Base-by-base conservation (phyloP, 2,329 filamentous ascomycete genomes). In the Talaromyces sp. region DNA sequence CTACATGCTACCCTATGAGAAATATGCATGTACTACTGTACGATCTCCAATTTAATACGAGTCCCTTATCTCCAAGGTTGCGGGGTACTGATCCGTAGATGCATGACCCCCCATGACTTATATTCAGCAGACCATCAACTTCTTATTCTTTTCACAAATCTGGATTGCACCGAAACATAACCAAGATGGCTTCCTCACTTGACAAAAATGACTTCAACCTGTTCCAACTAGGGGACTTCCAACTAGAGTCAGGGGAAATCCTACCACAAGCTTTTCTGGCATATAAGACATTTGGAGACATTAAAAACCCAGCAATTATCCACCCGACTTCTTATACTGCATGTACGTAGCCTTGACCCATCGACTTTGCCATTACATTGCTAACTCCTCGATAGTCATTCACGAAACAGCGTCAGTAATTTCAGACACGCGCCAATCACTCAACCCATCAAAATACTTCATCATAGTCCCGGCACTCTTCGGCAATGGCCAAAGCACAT, bases 221-320 rank as follows among this genome's bases (percentile, higher is more conserved):
- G 2, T 89, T 84, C 72, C 75, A 83, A 27, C 81, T 91, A 0
- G 89, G 89, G 19, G 84, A 90, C 75, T 90, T 89, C 80, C 78
- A 83, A 67, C 85, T 93, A 2, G 85, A 89, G 71, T 87, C 84
- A 31, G 89, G 89, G 45, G 81, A 80, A n/a, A 81, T 78, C 6
- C 82, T 93, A 19, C 82, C 84, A 1, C 75, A 85, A 69, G 90
- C 91, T 1, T 85, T 86, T 71, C 86, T 94, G 62, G 89, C 90
- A 16, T 94, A 91, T 81, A 92, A 90, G 76, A 91, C 90, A 0
- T 89, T 90, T 69, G 91, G 91, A 22, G 81, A 88, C 64, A 74
- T 85, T 0, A 83, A 79, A 0, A 81, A 79, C 6, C 90, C 90
- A 8, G 87, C 87, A 2, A 85, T 93, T 65, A 84, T 93, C 67